Evolutionary conservation across 768 basidiomycete genomes (phyloP), one percentile per base, ranked within the genome.

Genomic region (Tricholoma hemisulphureum): DNA sequence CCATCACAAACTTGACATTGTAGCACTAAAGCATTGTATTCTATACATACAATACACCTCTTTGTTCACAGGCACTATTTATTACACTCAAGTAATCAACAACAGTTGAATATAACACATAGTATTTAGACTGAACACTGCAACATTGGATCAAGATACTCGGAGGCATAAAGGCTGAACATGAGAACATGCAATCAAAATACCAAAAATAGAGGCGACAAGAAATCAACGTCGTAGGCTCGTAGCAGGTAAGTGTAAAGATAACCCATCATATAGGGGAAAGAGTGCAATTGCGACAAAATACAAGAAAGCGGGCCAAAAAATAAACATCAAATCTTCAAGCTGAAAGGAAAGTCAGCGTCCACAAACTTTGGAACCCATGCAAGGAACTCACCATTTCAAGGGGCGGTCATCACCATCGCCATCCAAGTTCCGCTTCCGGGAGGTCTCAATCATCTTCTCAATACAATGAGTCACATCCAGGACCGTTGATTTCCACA

Each of bases 401-500:
- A 23, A 45, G 21, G 21, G 43, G 21, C 24, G 43, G 43, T 24
- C 13, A 14, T 45, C 43, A 23, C 43, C 23, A 45, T 45, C 43
- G 9, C 21, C 24, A 45, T 45, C 43, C 6, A 41, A 41, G 20
- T 41, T 18, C 39, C 48, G 45, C 35, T 49, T 55, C 18, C 45
- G 53, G 28, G 32, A 31, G 11, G 35, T 28, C 16, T 53, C 35
- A 10, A 39, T 18, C 53, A 58, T 50, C 21, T 31, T 50, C 14
- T 50, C 43, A 13, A 61, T 16, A 20, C 56, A 61, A 0, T 6
- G 32, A 32, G 26, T 48, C 16, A 61, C 48, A 29, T 61, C 53
- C 16, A 21, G 3, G 6, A 61, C 37, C 16, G 56, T 57, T 13
- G 41, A 37, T 16, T 41, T 41, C 56, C 53, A 61, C 6, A 51